Evolutionary conservation across 768 basidiomycete species (phyloP), one percentile per base, ranked within the genome.

Genomic region (Gymnopilus dilepis): DNA sequence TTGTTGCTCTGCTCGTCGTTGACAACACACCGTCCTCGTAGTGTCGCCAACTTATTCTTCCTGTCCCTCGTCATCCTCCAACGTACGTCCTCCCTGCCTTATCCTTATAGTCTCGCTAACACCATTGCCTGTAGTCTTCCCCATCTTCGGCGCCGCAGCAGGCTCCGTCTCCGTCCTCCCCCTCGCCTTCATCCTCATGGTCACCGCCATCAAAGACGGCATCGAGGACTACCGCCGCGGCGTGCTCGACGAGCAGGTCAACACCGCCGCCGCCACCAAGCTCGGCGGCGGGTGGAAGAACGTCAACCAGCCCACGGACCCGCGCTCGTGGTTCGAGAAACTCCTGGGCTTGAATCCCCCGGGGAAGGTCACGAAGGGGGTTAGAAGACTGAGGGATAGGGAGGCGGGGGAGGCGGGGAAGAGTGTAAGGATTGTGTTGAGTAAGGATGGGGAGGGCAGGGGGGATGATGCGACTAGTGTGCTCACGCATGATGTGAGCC

Each of bases 141-240:
- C 95, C 58, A 77, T 97, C 31, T 99, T 99, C 71, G 97, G 94
- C 51, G 93, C 95, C 0, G 86, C 93, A 1, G 84, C 91, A 1
- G 90, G 94, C 1, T 83, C 89, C 43, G 86, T 94, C 61, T 86
- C 94, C 3, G 90, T 92, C 67, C 76, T 98, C 4, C 97, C 97
- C 0, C 82, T 98, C 6, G 78, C 91, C 38, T 93, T 96, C 76
- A 97, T 99, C 65, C 74, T 99, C 40, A 72, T 79, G 28, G 90
- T 97, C 52, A 98, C 97, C 15, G 96, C 91, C 3, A 84, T 97
- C 80, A 99, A 98, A 76, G 97, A 99, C 72, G 97, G 90, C 6
- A 80, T 98, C 33, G 97, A 99, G 77, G 97, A 99, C 76, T 96
- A 94, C 72, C 88, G 96, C n/a, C 88, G 97, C 53, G 91, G 90